These are phyloP conservation scores for Fusarium sp. DNA, from an alignment of 2,329 filamentous ascomycete species.

Conservation along the genomic window DNA sequence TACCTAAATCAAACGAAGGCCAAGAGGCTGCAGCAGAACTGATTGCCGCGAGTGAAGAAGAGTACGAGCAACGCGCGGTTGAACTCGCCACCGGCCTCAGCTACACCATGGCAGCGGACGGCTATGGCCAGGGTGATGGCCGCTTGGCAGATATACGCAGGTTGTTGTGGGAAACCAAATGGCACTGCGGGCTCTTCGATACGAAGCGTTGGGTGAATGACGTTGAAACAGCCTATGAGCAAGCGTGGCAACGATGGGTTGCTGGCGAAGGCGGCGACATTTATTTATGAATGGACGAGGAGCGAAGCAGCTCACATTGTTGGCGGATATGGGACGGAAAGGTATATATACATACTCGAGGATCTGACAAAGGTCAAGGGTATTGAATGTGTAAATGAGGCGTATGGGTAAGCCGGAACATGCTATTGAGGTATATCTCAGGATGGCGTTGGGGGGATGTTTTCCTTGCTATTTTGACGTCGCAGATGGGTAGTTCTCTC, in stretches of 20 bases:
- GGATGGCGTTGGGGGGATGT: constrained; percentile 20
- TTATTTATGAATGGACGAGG: constrained; percentile 65
- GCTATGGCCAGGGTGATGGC: constrained; percentile 68
- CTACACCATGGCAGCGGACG: constrained; percentile 60
- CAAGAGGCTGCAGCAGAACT: constrained; percentile 75
- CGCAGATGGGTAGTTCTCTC: background rate
- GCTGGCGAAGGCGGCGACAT: constrained; percentile 90
- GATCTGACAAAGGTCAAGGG: background rate
- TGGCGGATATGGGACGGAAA: background rate
- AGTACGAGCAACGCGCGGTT: constrained; percentile 85
- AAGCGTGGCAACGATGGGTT: constrained; percentile 91
- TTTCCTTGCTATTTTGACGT: constrained; percentile 5
- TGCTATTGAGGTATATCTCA: constrained; percentile 2
- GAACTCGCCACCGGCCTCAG: constrained; percentile 70
- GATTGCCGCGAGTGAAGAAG: constrained; percentile 78
- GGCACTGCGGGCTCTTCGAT: constrained; percentile 89
- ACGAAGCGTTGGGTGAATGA: constrained; percentile 91
- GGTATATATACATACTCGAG: background rate
- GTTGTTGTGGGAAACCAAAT: constrained; percentile 84
- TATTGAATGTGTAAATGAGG: constrained; percentile 13
- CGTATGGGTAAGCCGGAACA: constrained; percentile 9
- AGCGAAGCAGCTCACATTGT: background rate
- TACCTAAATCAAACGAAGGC: constrained; percentile 79
- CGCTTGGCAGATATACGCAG: constrained; percentile 81
- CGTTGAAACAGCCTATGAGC: constrained; percentile 86